Evolutionary conservation across 352 stramenopile genomes (phyloP).

Genomic region (Globisporangium paroecandrum): DNA sequence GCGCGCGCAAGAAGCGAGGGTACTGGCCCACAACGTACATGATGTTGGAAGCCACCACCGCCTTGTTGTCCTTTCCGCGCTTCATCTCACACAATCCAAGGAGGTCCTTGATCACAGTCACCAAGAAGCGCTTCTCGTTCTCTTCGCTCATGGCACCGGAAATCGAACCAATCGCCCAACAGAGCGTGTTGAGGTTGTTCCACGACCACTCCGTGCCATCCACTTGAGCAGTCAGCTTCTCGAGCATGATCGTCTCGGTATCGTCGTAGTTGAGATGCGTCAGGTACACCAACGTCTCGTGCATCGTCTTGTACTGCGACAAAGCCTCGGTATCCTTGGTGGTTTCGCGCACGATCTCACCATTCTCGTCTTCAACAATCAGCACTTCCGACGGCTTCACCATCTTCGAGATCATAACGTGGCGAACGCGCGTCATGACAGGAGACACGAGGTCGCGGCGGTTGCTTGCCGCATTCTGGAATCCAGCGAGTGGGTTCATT

Average conservation of each 20-base stretch:
- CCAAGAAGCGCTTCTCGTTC: constrained; percentile 99
- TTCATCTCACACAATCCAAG: constrained; percentile 98
- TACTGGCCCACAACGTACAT: constrained; percentile 99
- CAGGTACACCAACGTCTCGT: constrained; percentile 98
- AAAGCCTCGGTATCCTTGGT: constrained; percentile 99
- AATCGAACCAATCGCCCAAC: constrained; percentile 99
- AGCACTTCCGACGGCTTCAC: constrained; percentile 99
- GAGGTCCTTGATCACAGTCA: constrained; percentile 99
- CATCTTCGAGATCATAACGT: constrained; percentile 99
- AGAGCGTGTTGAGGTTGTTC: constrained; percentile 99
- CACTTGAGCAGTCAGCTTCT: constrained; percentile 94
- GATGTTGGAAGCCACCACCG: constrained; percentile 99
- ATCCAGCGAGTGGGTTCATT: constrained; percentile 51
- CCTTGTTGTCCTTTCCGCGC: constrained; percentile 99
- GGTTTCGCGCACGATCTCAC: constrained; percentile 95
- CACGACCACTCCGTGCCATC: constrained; percentile 89
- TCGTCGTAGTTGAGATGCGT: constrained; percentile 99
- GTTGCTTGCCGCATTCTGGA: constrained; percentile 48
- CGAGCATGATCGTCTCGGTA: constrained; percentile 99
- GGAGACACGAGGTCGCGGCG: constrained; percentile 68
- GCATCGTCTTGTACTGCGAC: constrained; percentile 99
- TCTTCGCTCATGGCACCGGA: constrained; percentile 98
- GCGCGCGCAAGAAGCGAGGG: constrained; percentile 97
- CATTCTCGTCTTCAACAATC: constrained; percentile 99
- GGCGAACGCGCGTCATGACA: constrained; percentile 93